Evolutionary conservation across 2,329 filamentous ascomycete species (phyloP).

Genomic region (Xylaria sp.): DNA sequence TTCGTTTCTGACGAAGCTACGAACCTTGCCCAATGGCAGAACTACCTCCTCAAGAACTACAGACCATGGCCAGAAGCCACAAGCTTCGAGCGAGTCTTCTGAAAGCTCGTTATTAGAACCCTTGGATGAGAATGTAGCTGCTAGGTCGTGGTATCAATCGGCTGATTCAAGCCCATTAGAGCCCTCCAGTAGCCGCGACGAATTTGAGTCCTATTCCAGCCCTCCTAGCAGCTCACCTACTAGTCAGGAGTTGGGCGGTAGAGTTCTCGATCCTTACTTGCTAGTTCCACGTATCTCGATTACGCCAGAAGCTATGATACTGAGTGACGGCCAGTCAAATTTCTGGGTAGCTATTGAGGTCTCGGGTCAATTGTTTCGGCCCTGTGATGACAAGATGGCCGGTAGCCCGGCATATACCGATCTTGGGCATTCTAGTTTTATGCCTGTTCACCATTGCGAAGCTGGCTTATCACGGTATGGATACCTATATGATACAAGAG

Average conservation of each 20-base stretch:
- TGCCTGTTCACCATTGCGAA: slow-evolving; percentile 27
- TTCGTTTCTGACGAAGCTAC: slow-evolving; percentile 23
- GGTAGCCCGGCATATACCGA: neutral
- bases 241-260: slow-evolving; percentile 31
- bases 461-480: slow-evolving; percentile 42
- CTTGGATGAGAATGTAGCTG: slow-evolving; percentile 4
- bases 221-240: slow-evolving; percentile 28
- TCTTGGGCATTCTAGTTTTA: slow-evolving; percentile 12
- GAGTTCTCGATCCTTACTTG: slow-evolving; percentile 35
- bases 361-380: slow-evolving; percentile 43
- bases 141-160: slow-evolving; percentile 20
- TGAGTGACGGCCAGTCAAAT: slow-evolving; percentile 38
- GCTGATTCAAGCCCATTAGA: slow-evolving; percentile 15
- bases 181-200: slow-evolving; percentile 9
- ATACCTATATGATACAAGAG: slow-evolving; percentile 51
- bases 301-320: slow-evolving; percentile 44
- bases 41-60: slow-evolving; percentile 29
- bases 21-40: slow-evolving; percentile 31
- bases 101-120: slow-evolving; percentile 19
- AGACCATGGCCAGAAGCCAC: slow-evolving; percentile 18
- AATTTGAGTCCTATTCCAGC: slow-evolving; percentile 11
- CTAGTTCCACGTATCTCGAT: slow-evolving; percentile 48
- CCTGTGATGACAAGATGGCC: slow-evolving; percentile 11
- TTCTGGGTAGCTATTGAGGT: slow-evolving; percentile 57
- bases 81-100: slow-evolving; percentile 22